Percentiles rank a stretch among this genome's conserved stretches.
phyloP scores from a whole-genome alignment of 2,329 filamentous ascomycete genomes.

The Huntiella decipiens region DNA sequence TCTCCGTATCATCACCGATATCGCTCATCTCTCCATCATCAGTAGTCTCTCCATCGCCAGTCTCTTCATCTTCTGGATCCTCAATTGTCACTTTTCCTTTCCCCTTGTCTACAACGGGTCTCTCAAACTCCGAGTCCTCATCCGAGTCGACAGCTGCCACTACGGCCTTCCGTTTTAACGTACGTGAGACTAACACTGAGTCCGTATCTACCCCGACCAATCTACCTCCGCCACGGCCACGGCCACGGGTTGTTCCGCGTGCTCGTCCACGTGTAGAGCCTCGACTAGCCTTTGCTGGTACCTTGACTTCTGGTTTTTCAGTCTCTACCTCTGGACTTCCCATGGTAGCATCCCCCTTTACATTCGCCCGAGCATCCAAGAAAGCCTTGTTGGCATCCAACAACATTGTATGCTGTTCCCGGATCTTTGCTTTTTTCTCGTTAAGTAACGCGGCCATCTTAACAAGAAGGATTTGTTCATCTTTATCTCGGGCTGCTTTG shows the following conservation, averaged over 20 bases:
- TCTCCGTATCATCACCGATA: constrained; percentile 13
- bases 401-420: constrained; percentile 40
- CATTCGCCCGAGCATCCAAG: not conserved
- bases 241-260: not conserved
- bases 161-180: constrained; percentile 31
- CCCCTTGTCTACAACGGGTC: not conserved
- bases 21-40: constrained; percentile 21
- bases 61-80: constrained; percentile 22
- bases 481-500: constrained; percentile 41
- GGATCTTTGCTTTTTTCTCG: constrained; percentile 62
- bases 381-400: constrained; percentile 1
- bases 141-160: constrained; percentile 11
- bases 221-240: constrained; percentile 5
- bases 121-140: constrained; percentile 9
- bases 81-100: constrained; percentile 12
- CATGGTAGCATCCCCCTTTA: not conserved
- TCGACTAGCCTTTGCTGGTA: not conserved
- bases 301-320: not conserved
- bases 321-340: not conserved
- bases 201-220: not conserved
- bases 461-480: constrained; percentile 46
- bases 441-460: constrained; percentile 57
- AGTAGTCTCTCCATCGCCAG: constrained; percentile 13
- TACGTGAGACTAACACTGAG: constrained; percentile 21
- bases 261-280: not conserved